These are phyloP conservation scores for Nyssa sinensis DNA, from an alignment of 148 eudicot genomes.

Conservation along the genomic window DNA sequence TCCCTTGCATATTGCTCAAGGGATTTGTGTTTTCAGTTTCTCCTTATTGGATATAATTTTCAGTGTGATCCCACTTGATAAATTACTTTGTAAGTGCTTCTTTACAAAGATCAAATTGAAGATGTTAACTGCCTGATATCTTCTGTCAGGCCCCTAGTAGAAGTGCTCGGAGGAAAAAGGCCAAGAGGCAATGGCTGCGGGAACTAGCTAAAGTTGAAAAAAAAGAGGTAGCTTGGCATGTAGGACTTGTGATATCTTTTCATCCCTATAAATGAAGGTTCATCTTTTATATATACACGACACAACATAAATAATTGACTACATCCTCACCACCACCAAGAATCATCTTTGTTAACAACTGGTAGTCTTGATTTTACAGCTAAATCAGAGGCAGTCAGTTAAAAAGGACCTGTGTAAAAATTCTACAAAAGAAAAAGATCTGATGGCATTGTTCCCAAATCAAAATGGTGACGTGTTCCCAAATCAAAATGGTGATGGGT, in stretches of 20 bases:
- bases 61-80: neutral
- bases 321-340: neutral
- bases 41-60: neutral
- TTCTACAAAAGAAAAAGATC: constrained; percentile 18
- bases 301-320: neutral
- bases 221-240: constrained; percentile 37
- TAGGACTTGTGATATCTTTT: constrained; percentile 12
- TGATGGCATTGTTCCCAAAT: constrained; percentile 11
- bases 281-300: neutral
- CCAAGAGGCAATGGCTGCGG: constrained; percentile 45
- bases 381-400: constrained; percentile 32
- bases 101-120: neutral
- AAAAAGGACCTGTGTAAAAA: constrained; percentile 24
- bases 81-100: neutral
- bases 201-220: constrained; percentile 36
- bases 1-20: neutral
- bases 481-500: constrained; percentile 41
- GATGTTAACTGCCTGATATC: neutral
- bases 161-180: constrained; percentile 53
- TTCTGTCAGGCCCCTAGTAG: constrained; percentile 53
- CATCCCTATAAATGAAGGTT: neutral
- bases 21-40: neutral
- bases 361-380: constrained; percentile 24
- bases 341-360: constrained; percentile 1
- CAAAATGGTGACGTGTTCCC: constrained; percentile 30